Percentiles rank a stretch among this genome's conserved stretches.
phyloP scores from a whole-genome alignment of 768 basidiomycete genomes.

The Peribolospora kevripleyi region DNA sequence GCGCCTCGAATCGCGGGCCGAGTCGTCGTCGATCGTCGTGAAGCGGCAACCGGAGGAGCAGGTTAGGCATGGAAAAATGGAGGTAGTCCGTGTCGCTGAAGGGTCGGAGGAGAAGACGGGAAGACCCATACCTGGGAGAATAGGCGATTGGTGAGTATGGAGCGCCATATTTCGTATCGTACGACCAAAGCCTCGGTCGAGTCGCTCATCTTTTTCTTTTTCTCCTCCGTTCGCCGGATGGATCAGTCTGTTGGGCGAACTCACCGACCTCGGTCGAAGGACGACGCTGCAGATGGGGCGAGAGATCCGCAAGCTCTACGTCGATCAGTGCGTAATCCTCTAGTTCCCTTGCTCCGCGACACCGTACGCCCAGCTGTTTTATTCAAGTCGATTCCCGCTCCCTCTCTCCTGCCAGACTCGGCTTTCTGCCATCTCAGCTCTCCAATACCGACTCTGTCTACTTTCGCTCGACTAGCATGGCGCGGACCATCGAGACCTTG shows the following conservation, averaged over 20 bases:
- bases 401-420: conserved; percentile 2
- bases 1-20: neutral
- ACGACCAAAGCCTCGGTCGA: too few species aligned
- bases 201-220: neutral
- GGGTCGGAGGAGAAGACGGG: neutral
- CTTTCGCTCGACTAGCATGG: conserved; percentile 42
- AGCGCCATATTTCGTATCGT: too few species aligned
- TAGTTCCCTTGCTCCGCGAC: neutral
- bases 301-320: conserved; percentile 8
- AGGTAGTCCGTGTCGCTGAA: neutral
- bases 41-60: neutral
- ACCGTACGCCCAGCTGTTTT: too few species aligned
- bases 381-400: neutral
- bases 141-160: conserved; percentile 3
- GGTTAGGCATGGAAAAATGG: neutral
- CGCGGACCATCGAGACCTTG: conserved; percentile 48
- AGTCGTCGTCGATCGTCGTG: neutral
- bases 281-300: conserved; percentile 10
- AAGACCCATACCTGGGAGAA: neutral
- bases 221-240: too few species aligned
- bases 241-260: conserved; percentile 11
- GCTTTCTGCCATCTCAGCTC: conserved; percentile 7
- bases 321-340: conserved; percentile 3
- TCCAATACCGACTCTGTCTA: neutral
- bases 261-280: conserved; percentile 12